Base-by-base conservation (phyloP, 768 basidiomycete species). In the Lentinula sp. region DNA sequence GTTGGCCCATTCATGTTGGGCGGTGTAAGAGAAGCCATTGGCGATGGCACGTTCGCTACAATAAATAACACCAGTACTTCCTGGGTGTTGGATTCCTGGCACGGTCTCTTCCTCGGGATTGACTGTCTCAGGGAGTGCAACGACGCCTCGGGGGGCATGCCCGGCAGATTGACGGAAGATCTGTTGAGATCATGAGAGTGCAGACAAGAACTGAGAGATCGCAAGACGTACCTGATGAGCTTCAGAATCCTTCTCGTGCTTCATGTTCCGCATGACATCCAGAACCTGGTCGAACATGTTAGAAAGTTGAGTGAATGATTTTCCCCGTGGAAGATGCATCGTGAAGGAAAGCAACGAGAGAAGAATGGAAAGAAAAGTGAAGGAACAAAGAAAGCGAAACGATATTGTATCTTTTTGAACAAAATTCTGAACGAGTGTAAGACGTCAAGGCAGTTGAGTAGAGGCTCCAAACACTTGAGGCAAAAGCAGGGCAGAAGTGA, bases 21-120 rank as follows among this genome's bases (percentile, higher is more conserved):
- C 77, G 61, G 88, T 83, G 65, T 91, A 90, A 64, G 76, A 87
- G 78, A 94, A 97, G 8, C 95, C 95, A 69, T 97, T 96, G 10
- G 93, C 93, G 78, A 93, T 92, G n/a, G 94, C 91, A 61, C 94
- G 55, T 40, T 56, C 55, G 6, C 37, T 40, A 21, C 55, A 56
- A 28, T 56, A 56, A 31, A 56, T 56, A 9, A 87, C 85, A 62
- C 81, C 77, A 0, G 80, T 81, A 66, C 74, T 74, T 37, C 84
- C 84, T 2, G 91, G 91, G 69, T 91, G 91, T 69, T 87, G 82
- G 67, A 92, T 91, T 53, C 91, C 93, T 18, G 93, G 93, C 4
- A 95, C 85, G 1, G 93, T 93, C 74, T 95, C 93, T 67, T 95
- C 93, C 65, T 92, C 89, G 2, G 88, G 85, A 65, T 92, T 88